A percentile compares a stretch with the other conserved stretches of the same genome.
These are phyloP conservation scores for Fusarium chuoi DNA, from an alignment of 2,329 filamentous ascomycete genomes.

Conservation along the genomic window DNA sequence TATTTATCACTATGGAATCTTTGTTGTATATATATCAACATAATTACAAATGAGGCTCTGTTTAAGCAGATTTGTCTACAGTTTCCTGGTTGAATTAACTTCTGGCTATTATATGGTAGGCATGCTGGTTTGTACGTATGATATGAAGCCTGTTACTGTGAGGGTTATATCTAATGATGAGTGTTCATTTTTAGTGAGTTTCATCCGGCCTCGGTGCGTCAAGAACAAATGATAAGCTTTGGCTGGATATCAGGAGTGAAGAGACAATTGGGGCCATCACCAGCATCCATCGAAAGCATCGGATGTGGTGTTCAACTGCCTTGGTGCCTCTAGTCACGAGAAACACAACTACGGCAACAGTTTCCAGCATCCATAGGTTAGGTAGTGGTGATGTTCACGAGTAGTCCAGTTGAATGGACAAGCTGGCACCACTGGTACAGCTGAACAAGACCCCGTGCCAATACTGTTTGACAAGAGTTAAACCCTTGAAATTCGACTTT, in stretches of 20 bases:
- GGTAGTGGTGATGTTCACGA: neutral
- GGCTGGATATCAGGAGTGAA: neutral
- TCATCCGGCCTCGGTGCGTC: neutral
- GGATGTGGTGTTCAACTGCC: neutral
- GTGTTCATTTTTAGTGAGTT: neutral
- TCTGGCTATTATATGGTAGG: neutral
- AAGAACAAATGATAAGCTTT: neutral
- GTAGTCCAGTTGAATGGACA: slow-evolving; percentile 7
- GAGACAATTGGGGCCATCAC: neutral
- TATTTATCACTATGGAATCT: neutral
- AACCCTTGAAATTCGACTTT: neutral
- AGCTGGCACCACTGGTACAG: slow-evolving; percentile 13
- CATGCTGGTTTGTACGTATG: neutral
- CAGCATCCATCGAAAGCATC: neutral
- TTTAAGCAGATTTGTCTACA: neutral
- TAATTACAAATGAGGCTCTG: neutral
- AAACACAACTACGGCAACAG: neutral
- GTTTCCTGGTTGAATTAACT: neutral
- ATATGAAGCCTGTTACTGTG: neutral
- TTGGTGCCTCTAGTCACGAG: neutral
- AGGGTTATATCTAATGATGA: slow-evolving; percentile 9
- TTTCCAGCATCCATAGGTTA: neutral
- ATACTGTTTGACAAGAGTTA: slow-evolving; percentile 29
- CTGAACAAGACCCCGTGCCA: slow-evolving; percentile 29
- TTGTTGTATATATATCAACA: neutral